Percentiles rank a stretch among this genome's conserved stretches.
Evolutionary conservation across 495 filamentous ascomycete species (phyloP).

Genomic region (Lasiosphaeria hispida): DNA sequence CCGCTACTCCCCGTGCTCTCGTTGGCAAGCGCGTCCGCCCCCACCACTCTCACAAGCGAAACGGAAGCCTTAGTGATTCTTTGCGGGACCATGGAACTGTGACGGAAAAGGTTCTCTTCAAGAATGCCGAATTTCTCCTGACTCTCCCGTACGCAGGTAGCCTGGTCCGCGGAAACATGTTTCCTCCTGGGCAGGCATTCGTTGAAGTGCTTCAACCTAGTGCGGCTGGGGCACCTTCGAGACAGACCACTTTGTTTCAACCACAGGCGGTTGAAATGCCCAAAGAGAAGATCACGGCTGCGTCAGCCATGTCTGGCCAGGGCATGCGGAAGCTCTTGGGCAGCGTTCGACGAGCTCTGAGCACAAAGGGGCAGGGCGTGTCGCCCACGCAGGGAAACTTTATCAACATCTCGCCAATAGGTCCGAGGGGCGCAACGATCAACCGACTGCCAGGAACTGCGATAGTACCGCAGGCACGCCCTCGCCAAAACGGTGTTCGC

Average conservation of each 20-base stretch:
- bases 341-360: constrained; percentile 82
- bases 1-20: constrained; percentile 50
- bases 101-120: constrained; percentile 47
- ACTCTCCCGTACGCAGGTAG: constrained; percentile 72
- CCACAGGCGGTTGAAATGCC: constrained; percentile 30
- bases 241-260: constrained; percentile 51
- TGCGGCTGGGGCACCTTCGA: constrained; percentile 35
- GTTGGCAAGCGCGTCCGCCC: constrained; percentile 53
- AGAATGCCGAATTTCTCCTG: constrained; percentile 57
- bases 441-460: constrained; percentile 54
- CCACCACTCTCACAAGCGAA: constrained; percentile 48
- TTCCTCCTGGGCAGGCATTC: constrained; percentile 72
- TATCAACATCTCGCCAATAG: constrained; percentile 51
- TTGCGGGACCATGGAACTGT: constrained; percentile 66
- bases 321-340: constrained; percentile 85
- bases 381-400: constrained; percentile 47
- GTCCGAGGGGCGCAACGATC: constrained; percentile 48
- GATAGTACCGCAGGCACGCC: constrained; percentile 52
- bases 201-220: constrained; percentile 66
- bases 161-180: constrained; percentile 77
- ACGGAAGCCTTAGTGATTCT: constrained; percentile 73
- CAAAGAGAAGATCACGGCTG: constrained; percentile 41
- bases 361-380: constrained; percentile 57
- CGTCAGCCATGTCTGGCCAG: constrained; percentile 52
- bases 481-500: constrained; percentile 38